Conservation (phyloP, 305 asterid genomes). For the Rubia occidens region DNA sequence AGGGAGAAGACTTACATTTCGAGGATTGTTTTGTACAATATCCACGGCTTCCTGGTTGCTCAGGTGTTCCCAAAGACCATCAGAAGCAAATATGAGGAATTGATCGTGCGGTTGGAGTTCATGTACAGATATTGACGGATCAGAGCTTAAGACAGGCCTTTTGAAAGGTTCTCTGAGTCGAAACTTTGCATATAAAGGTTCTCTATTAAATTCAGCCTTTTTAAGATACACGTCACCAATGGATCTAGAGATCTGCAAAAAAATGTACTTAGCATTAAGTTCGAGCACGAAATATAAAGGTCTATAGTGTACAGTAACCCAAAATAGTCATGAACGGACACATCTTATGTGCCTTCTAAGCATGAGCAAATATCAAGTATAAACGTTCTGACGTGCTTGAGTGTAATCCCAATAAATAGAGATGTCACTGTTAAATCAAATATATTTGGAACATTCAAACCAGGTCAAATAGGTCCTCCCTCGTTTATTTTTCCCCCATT, state of each 20-base stretch:
- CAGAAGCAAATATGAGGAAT: slow-evolving; percentile 53
- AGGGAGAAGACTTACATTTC: slow-evolving; percentile 23
- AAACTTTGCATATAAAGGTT: slow-evolving; percentile 71
- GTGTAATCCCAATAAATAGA: background rate
- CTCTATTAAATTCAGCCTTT: slow-evolving; percentile 70
- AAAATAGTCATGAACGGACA: background rate
- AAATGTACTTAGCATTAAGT: slow-evolving; percentile 7
- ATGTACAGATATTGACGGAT: slow-evolving; percentile 62
- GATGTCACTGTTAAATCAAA: background rate
- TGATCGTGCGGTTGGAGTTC: slow-evolving; percentile 76
- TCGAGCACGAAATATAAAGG: background rate
- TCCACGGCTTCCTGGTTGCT: slow-evolving; percentile 41
- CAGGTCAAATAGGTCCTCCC: background rate
- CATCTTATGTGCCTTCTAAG: background rate
- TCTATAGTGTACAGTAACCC: background rate
- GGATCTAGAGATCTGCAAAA: slow-evolving; percentile 68
- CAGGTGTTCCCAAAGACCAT: slow-evolving; percentile 44
- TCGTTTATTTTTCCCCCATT: too few species aligned
- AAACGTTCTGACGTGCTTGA: background rate
- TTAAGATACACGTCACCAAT: slow-evolving; percentile 85
- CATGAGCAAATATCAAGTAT: background rate
- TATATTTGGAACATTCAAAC: background rate
- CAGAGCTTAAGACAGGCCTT: slow-evolving; percentile 75
- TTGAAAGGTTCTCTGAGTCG: slow-evolving; percentile 74
- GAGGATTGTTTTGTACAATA: slow-evolving; percentile 34